Conservation (phyloP, 192 early-diverging fungal species). For the Podila horticola region DNA sequence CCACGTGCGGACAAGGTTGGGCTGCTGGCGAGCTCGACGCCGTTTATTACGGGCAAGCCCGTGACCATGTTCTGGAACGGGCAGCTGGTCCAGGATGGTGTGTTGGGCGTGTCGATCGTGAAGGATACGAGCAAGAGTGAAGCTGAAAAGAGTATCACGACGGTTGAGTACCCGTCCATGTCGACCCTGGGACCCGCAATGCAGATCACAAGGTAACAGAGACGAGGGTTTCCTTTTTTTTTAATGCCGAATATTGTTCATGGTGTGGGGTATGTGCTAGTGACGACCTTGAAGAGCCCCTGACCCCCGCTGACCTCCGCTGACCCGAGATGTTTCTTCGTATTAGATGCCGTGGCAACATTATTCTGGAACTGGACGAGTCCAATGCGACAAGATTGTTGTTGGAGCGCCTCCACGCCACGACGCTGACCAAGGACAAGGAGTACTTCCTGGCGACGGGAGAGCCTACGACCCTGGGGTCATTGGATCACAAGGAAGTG, state of each 20-base stretch:
- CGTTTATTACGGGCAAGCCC: slow-evolving; percentile 62
- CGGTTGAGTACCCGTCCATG: slow-evolving; percentile 53
- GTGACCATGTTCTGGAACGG: slow-evolving; percentile 62
- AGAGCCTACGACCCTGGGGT: background rate
- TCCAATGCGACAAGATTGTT: slow-evolving; percentile 58
- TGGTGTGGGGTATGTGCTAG: background rate
- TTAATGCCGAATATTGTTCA: background rate
- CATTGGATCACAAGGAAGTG: background rate
- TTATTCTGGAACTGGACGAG: slow-evolving; percentile 65
- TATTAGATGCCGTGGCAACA: slow-evolving; percentile 60
- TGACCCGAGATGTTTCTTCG: too few relatives aligned
- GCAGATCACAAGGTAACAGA: slow-evolving; percentile 57
- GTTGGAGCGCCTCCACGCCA: slow-evolving; percentile 52
- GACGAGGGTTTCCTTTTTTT: too few relatives aligned
- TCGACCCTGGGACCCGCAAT: slow-evolving; percentile 56
- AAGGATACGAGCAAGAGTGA: background rate
- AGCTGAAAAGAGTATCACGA: background rate
- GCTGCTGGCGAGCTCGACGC: slow-evolving; percentile 61
- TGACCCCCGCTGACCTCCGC: too few relatives aligned
- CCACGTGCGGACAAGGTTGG: slow-evolving; percentile 56
- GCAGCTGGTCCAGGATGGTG: slow-evolving; percentile 53
- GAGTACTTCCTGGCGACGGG: slow-evolving; percentile 63
- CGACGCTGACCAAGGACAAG: slow-evolving; percentile 59
- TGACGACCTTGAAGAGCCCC: too few relatives aligned
- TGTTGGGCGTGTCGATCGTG: slow-evolving; percentile 57